Evolutionary conservation across 345 rosid species (phyloP).

Genomic region (Passiflora organensis): DNA sequence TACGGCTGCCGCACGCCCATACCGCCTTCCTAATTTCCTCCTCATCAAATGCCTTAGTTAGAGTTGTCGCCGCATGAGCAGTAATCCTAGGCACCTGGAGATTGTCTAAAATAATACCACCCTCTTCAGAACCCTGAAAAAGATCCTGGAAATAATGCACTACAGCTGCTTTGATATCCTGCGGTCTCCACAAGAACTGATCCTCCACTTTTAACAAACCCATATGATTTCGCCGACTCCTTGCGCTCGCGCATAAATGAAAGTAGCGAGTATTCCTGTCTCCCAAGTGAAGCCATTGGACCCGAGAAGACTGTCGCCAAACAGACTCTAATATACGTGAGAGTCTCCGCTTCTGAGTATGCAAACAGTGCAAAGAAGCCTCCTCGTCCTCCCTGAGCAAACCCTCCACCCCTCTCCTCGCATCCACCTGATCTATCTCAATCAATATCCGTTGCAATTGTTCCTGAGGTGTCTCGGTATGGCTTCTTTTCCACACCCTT

Average conservation of each 20-base stretch:
- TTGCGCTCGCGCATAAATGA: too few species aligned
- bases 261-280: too few species aligned
- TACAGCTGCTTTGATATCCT: neutral
- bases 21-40: neutral
- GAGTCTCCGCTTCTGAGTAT: neutral
- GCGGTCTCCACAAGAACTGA: neutral
- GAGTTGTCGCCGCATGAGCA: neutral
- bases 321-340: too few species aligned
- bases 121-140: neutral
- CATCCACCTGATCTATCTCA: too few species aligned
- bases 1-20: neutral
- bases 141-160: neutral
- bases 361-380: neutral
- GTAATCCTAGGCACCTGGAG: neutral
- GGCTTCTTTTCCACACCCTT: neutral
- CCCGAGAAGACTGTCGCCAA: too few species aligned
- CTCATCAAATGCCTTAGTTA: neutral
- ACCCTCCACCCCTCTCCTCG: neutral
- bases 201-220: neutral
- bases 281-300: too few species aligned
- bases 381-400: neutral
- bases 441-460: neutral
- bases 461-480: neutral
- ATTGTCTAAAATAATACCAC: neutral
- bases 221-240: too few species aligned